Base-by-base conservation (phyloP, 179 eudicot species). In the Gypsophila paniculata region DNA sequence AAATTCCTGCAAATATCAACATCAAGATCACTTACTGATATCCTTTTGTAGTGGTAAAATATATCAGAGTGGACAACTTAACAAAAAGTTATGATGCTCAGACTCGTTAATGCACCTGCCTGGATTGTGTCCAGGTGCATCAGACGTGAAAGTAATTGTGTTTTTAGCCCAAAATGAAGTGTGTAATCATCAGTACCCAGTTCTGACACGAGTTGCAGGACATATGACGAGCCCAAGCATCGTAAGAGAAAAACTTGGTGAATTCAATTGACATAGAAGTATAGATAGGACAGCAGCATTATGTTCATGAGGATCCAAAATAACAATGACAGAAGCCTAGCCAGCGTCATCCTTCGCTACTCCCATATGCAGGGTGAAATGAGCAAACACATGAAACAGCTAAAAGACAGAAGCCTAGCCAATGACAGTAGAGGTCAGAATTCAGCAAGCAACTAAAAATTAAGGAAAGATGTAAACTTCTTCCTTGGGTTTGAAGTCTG, bases 1-100 rank as follows among this genome's bases (percentile, higher is more conserved):
- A 68, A 68, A 79, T 62, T 79, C 74, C 42, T 14, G 42, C 65
- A 18, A 48, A 15, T 66, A 65, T 51, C 66, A 72, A 38, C 68
- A 52, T 29, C 65, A 58, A 14, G 3, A 42, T 10, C 71, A 71
- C 19, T 42, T 67, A 42, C 71, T 34, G 62, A 36, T 18, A 54
- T 60, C 63, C 38, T 39, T 52, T 18, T 32, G 42, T 68, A 66
- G 10, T 48, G 32, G 49, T n/a, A 34, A 62, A 53, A 17, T 53
- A 17, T 15, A 53, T 19, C 13, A 21, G 66, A 32, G 46, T n/a
- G 46, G 19, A 36, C 66, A 15, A 62, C n/a, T 34, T 6, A 39
- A 34, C 8, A 18, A 34, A 17, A 36, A n/a, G 67, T 18, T 36
- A 62, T 38, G 22, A 34, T 15, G 13, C 25, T 32, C 17, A 29